phyloP scores from a whole-genome alignment of 2,329 filamentous ascomycete genomes.

The Fusarium anguioides region DNA sequence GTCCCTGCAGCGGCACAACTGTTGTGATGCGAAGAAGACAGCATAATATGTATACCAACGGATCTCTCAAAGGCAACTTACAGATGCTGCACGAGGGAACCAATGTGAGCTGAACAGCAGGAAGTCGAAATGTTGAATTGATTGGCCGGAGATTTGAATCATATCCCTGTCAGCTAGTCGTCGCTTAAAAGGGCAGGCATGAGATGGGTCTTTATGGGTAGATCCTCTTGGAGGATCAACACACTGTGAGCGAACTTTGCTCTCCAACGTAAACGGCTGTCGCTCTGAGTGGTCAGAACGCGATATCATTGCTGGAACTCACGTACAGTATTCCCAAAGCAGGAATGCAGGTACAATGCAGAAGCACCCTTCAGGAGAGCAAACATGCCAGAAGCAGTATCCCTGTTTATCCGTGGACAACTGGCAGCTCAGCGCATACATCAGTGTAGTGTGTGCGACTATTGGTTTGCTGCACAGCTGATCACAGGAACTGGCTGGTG shows the following conservation, averaged over 20 bases:
- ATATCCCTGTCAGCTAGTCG: conserved; percentile 6
- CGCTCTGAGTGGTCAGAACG: not conserved
- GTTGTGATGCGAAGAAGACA: conserved; percentile 1
- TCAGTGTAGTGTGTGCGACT: not conserved
- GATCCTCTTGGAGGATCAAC: conserved; percentile 24
- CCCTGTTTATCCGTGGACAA: not conserved
- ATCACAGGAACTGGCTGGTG: not conserved
- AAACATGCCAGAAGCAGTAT: conserved; percentile 14
- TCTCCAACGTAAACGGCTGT: not conserved
- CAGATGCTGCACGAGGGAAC: conserved; percentile 1
- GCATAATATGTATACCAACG: not conserved
- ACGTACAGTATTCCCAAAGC: not conserved
- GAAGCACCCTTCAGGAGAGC: conserved; percentile 5
- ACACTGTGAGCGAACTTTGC: not conserved
- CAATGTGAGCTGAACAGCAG: not conserved
- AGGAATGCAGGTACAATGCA: conserved; percentile 5
- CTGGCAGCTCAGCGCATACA: not conserved
- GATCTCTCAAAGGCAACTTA: conserved; percentile 6
- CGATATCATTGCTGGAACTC: not conserved
- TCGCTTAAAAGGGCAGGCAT: conserved; percentile 7
- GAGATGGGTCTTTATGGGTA: conserved; percentile 1
- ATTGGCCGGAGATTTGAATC: conserved; percentile 15
- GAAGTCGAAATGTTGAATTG: conserved; percentile 1
- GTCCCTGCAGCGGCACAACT: not conserved
- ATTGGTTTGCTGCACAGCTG: not conserved